Percentiles rank a stretch among this genome's conserved stretches.
Evolutionary conservation across 2,329 filamentous ascomycete genomes (phyloP).

Genomic region (Fusarium liriodendri): DNA sequence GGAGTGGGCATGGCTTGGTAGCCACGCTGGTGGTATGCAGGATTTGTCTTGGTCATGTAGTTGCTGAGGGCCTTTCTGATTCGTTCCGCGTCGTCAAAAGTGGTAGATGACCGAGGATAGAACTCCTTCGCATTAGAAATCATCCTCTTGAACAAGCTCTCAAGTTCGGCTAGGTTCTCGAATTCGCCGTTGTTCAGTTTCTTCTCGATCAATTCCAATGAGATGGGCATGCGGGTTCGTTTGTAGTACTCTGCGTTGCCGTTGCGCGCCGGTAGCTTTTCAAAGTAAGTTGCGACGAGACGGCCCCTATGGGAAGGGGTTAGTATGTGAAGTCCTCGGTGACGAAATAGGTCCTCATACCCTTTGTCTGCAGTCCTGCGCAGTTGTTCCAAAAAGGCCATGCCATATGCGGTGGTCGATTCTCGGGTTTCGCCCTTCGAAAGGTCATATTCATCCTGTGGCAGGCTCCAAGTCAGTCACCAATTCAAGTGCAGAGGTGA

Average conservation of each 20-base stretch:
- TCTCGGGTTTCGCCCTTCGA: conserved; percentile 71
- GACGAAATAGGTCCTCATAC: conserved; percentile 59
- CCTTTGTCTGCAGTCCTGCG: conserved; percentile 83
- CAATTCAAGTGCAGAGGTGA: neutral
- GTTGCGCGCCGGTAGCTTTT: conserved; percentile 73
- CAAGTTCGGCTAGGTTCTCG: conserved; percentile 76
- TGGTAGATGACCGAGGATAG: conserved; percentile 77
- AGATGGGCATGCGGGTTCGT: conserved; percentile 80
- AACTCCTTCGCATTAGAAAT: conserved; percentile 88
- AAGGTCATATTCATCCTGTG: conserved; percentile 58
- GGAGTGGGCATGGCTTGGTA: conserved; percentile 82
- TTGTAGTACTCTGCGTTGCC: conserved; percentile 81
- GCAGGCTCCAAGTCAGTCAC: conserved; percentile 17
- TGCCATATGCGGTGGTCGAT: conserved; percentile 76
- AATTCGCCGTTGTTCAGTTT: conserved; percentile 79
- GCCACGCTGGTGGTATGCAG: conserved; percentile 76
- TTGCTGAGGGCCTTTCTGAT: conserved; percentile 88
- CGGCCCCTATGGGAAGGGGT: conserved; percentile 68
- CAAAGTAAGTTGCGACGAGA: conserved; percentile 79
- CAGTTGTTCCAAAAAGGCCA: conserved; percentile 80
- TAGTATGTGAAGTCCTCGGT: conserved; percentile 26
- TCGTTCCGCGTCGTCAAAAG: conserved; percentile 87
- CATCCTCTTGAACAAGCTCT: conserved; percentile 89
- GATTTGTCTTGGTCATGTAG: conserved; percentile 88
- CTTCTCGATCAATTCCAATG: conserved; percentile 79